phyloP scores from a whole-genome alignment of 2,329 filamentous ascomycete species.

The Nothophoma quercina region DNA sequence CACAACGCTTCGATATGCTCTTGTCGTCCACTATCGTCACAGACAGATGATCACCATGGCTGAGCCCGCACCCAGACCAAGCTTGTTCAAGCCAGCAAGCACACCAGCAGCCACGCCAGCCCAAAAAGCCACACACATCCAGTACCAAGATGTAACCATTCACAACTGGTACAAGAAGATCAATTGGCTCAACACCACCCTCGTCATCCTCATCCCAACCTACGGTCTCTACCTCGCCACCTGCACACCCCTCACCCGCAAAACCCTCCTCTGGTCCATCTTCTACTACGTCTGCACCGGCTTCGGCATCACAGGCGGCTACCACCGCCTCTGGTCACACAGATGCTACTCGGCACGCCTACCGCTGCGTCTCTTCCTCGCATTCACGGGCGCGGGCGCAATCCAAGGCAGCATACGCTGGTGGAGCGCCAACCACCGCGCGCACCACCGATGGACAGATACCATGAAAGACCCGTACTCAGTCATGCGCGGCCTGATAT shows the following conservation, averaged over 20 bases:
- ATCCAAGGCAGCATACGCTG: constrained; percentile 58
- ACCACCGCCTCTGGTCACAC: constrained; percentile 77
- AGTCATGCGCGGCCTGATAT: constrained; percentile 57
- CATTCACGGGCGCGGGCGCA: constrained; percentile 55
- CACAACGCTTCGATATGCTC: too few species aligned
- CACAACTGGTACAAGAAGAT: constrained; percentile 88
- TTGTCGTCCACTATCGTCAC: too few species aligned
- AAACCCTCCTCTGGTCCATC: constrained; percentile 77
- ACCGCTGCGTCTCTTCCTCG: constrained; percentile 56
- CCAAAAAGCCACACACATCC: constrained; percentile 27
- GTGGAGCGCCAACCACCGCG: constrained; percentile 59
- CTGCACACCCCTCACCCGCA: constrained; percentile 75
- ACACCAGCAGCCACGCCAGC: constrained; percentile 6
- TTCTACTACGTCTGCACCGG: constrained; percentile 83
- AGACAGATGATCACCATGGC: constrained; percentile 12
- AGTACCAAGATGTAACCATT: constrained; percentile 25
- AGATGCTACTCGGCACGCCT: constrained; percentile 53
- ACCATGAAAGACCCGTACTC: constrained; percentile 60
- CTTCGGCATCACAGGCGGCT: constrained; percentile 65
- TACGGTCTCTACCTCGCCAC: constrained; percentile 75
- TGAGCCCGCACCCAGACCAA: constrained; percentile 12
- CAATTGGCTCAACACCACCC: constrained; percentile 86
- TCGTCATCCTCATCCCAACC: constrained; percentile 79
- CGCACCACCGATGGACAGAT: constrained; percentile 60
- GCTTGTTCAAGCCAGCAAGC: constrained; percentile 6